A percentile compares a stretch with the other conserved stretches of the same genome.
Evolutionary conservation across 129 eudicot genomes (phyloP).

Genomic region (Centaurea solstitialis): DNA sequence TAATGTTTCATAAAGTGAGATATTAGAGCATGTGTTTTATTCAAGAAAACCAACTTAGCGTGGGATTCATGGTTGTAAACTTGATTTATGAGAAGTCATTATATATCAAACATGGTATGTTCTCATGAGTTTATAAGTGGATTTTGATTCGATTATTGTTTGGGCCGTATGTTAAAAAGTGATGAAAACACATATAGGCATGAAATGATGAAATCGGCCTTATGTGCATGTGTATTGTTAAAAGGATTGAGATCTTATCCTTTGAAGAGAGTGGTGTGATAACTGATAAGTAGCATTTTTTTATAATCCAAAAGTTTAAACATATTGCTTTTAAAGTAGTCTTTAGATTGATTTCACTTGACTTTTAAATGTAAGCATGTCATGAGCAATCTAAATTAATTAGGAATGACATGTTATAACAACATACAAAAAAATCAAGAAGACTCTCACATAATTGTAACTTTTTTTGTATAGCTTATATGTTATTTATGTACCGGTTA

Average conservation of each 20-base stretch:
- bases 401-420: not conserved
- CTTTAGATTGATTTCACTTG: not conserved
- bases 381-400: not conserved
- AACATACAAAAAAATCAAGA: not conserved
- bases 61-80: not conserved
- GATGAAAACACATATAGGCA: not conserved
- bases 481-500: not conserved
- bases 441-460: not conserved
- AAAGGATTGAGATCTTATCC: not conserved
- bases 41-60: not conserved
- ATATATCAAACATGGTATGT: not conserved
- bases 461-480: not conserved
- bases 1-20: not conserved
- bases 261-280: not conserved
- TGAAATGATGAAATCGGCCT: not conserved
- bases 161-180: not conserved
- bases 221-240: not conserved
- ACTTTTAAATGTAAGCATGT: not conserved
- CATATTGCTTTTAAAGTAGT: not conserved
- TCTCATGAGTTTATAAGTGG: not conserved
- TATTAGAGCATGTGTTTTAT: not conserved
- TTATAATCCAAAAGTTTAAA: not conserved
- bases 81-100: not conserved
- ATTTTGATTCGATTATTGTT: not conserved
- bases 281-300: not conserved